Conservation (phyloP, 345 rosid genomes). For the Euclidium syriacum region DNA sequence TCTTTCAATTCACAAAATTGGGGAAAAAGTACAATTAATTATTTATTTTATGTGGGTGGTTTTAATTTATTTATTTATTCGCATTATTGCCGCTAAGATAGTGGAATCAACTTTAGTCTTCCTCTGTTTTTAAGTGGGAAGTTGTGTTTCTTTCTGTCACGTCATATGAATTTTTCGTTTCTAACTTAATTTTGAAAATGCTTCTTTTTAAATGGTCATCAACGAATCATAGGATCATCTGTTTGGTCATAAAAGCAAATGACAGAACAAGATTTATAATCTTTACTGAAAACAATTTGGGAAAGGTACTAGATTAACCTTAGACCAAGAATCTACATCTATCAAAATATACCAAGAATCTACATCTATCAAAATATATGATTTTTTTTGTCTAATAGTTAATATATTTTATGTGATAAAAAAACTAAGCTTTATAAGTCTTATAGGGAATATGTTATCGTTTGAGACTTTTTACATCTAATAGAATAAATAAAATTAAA, state of each 20-base stretch:
- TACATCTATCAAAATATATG: neutral
- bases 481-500: too few relatives aligned
- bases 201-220: too few relatives aligned
- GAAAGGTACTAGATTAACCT: neutral
- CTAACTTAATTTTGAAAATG: too few relatives aligned
- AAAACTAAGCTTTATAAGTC: too few relatives aligned
- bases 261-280: too few relatives aligned
- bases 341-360: neutral
- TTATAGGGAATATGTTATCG: too few relatives aligned
- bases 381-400: too few relatives aligned
- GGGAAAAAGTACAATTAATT: neutral
- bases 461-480: too few relatives aligned
- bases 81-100: neutral
- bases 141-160: neutral
- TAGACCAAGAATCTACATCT: neutral
- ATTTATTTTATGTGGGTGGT: neutral
- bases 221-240: too few relatives aligned
- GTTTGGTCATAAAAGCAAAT: neutral
- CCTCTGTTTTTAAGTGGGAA: neutral
- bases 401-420: too few relatives aligned
- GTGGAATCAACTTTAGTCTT: neutral
- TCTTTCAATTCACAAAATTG: neutral
- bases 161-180: too few relatives aligned
- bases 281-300: neutral
- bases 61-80: neutral